Evolutionary conservation across 2,329 filamentous ascomycete species (phyloP).

Genomic region (Endothia cerciana): DNA sequence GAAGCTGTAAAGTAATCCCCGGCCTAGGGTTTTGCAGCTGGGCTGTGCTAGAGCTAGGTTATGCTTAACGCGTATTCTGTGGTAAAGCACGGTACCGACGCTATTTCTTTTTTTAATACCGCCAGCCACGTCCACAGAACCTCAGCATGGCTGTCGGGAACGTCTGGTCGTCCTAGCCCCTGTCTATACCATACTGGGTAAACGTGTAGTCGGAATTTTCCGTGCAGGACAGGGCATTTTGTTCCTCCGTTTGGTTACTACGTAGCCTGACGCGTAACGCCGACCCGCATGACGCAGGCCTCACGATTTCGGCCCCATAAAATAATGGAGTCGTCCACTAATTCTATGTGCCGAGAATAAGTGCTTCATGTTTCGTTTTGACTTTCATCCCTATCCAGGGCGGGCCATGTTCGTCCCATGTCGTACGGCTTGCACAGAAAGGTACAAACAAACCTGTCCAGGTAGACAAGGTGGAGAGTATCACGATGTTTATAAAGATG

Average conservation of each 20-base stretch:
- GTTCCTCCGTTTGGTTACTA: background rate
- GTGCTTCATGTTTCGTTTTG: background rate
- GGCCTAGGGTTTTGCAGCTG: too few species aligned
- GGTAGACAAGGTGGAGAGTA: background rate
- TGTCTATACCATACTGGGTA: too few species aligned
- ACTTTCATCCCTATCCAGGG: background rate
- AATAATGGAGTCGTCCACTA: conserved; percentile 1
- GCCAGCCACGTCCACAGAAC: too few species aligned
- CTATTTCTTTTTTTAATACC: too few species aligned
- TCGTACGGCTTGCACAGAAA: background rate
- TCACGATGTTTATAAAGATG: background rate
- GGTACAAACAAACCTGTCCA: background rate
- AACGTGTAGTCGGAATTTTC: background rate
- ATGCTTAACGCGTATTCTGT: too few species aligned
- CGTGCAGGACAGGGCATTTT: background rate
- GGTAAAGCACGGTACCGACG: too few species aligned
- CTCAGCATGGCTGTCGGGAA: too few species aligned
- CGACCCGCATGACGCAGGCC: conserved; percentile 3
- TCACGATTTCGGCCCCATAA: background rate
- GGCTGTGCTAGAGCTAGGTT: too few species aligned
- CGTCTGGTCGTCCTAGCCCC: too few species aligned
- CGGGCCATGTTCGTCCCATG: conserved; percentile 1
- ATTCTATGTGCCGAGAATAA: background rate
- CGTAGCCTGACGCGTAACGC: conserved; percentile 7
- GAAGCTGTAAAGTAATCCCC: too few species aligned